These are phyloP conservation scores for Phaeomoniella chlamydospora DNA, from an alignment of 2,329 filamentous ascomycete species.

Conservation along the genomic window DNA sequence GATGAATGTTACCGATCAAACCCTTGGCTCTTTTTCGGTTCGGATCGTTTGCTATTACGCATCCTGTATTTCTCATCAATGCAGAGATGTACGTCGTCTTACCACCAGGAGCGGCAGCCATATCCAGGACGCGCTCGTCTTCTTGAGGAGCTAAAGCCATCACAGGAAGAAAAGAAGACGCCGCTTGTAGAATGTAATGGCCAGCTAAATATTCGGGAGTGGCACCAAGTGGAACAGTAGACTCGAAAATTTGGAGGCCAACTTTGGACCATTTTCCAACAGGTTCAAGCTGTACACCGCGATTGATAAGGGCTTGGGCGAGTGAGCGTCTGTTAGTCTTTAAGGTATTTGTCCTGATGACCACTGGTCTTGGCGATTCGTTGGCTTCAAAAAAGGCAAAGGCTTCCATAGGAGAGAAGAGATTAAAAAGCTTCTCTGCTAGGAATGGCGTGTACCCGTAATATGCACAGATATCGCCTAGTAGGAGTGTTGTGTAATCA, in stretches of 20 bases:
- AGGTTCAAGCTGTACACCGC: conserved; percentile 88
- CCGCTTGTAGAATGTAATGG: conserved; percentile 95
- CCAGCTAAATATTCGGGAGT: conserved; percentile 95
- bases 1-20: conserved; percentile 95
- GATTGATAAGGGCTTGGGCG: conserved; percentile 86
- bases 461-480: conserved; percentile 89
- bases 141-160: conserved; percentile 95
- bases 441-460: conserved; percentile 92
- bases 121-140: conserved; percentile 78
- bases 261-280: conserved; percentile 99
- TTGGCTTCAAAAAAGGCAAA: conserved; percentile 99
- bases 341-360: conserved; percentile 93
- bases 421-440: conserved; percentile 87
- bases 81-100: conserved; percentile 96
- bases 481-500: conserved; percentile 74
- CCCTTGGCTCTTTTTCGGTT: conserved; percentile 89
- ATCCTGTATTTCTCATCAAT: conserved; percentile 93
- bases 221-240: conserved; percentile 72
- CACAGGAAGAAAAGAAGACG: conserved; percentile 89
- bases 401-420: conserved; percentile 85
- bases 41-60: conserved; percentile 91
- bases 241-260: conserved; percentile 90
- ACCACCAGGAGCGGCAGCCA: conserved; percentile 90
- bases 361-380: conserved; percentile 82
- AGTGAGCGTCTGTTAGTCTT: conserved; percentile 64